Evolutionary conservation across 352 stramenopile genomes (phyloP), one percentile per base, ranked within the genome.

Genomic region (Saprolegnia diclina): DNA sequence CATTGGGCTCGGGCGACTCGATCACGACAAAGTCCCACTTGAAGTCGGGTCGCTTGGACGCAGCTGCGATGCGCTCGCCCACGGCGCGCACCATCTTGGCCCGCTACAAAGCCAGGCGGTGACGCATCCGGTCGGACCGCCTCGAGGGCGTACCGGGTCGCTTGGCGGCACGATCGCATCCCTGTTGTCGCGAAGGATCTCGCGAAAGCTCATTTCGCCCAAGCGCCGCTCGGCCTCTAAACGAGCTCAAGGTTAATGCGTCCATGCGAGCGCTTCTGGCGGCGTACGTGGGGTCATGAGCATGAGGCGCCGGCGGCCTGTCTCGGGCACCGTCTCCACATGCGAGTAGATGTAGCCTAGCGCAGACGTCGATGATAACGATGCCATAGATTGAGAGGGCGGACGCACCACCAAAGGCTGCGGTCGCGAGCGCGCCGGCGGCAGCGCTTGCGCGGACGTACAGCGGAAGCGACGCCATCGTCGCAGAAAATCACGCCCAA

Each of bases 11-110:
- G 40, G 78, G 77, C 18, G 79, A 77, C 37, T 87, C 76, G 29
- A 91, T 80, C 50, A 89, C 81, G 52, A 87, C 79, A 57, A 91
- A 91, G 59, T 78, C 75, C 83, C 83, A 91, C 63, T 87, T 85
- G 74, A 91, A 87, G 64, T 72, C 76, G 26, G 76, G 66, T 11
- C 74, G 74, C 19, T 77, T 65, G 18, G 81, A 72, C 59, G 84
- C 73, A 50, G 77, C 52, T 4, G 73, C 71, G 55, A 91, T 88
- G 59, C 86, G 82, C 21, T 48, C 63, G 1, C 83, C 83, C 11
- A 91, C 79, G 56, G 79, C 79, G 24, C 70, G 70, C 65, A 91
- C 83, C 2, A 81, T 81, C 9, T 73, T 73, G 14, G 81, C 79
- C 79, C 87, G 88, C 79, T 89, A 52, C 32, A 50, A 10, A 24